Conservation (phyloP, 495 filamentous ascomycete species). For the Lophiotrema nucula region DNA sequence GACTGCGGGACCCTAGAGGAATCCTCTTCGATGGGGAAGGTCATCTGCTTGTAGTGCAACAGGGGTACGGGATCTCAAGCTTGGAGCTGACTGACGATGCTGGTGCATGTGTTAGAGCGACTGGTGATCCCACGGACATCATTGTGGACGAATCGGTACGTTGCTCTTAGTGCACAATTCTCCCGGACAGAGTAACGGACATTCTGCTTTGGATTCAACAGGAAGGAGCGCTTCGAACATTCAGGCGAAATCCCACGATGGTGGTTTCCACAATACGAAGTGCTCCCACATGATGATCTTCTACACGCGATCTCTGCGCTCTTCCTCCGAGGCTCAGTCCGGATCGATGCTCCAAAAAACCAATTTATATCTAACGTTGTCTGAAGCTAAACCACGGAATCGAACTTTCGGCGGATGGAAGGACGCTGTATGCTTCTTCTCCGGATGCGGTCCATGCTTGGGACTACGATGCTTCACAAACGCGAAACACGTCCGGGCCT, state of each 20-base stretch:
- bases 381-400: conserved; percentile 65
- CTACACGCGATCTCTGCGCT: no score
- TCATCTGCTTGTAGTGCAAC: conserved; percentile 61
- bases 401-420: conserved; percentile 59
- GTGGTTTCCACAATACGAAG: no score
- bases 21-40: conserved; percentile 61
- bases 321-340: no score
- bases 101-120: conserved; percentile 50
- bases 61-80: conserved; percentile 53
- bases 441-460: conserved; percentile 56
- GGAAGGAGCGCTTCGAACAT: no score
- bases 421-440: conserved; percentile 64
- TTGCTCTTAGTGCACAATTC: conserved; percentile 10
- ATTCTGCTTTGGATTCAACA: no score
- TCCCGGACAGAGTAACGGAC: no score
- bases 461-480: conserved; percentile 54
- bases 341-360: no score
- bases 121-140: conserved; percentile 25
- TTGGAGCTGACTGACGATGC: conserved; percentile 52
- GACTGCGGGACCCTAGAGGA: conserved; percentile 54
- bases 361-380: no score
- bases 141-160: conserved; percentile 43
- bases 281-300: no score
- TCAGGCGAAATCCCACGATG: no score
- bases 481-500: conserved; percentile 45